Base-by-base conservation (phyloP, 1,284 basidiomycete genomes). In the Moniliella sp. region DNA sequence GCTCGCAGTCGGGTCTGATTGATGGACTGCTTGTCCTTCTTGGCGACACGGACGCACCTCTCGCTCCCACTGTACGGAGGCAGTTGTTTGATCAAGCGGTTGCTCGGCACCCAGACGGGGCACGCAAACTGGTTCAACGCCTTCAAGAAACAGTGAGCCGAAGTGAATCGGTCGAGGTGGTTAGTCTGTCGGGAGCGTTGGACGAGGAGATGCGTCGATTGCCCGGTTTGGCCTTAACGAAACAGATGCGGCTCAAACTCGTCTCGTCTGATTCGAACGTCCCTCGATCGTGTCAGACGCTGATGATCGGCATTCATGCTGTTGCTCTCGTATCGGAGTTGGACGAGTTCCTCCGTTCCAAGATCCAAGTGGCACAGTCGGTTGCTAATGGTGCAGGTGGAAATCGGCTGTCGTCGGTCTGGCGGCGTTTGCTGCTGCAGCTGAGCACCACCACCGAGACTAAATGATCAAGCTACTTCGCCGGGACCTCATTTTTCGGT, bases 1-100 rank as follows among this genome's bases (percentile, higher is more conserved):
- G 25, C 65, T 93, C 34, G 78, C n/a, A 91, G 51, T 88, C 82
- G 50, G 88, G 86, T 2, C 69, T 93, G 1, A 76, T 94, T 1
- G 83, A 91, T 44, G 75, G 75, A 2, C 61, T 97, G 21, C 21
- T 23, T n/a, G n/a, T 23, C 21, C n/a, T 23, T n/a, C n/a, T 23
- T 23, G 21, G 8, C 7, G 21, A 23, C 21, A 7, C 21, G 8
- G 21, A 23, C 21, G 21, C 21, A 23, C 7, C 8, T n/a, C 21
- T 23, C n/a, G 21, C 21, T 7, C n/a, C n/a, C n/a, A n/a, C n/a
- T n/a, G n/a, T n/a, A n/a, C n/a, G n/a, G n/a, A n/a, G n/a, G n/a
- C n/a, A n/a, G n/a, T n/a, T n/a, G n/a, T n/a, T n/a, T n/a, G n/a
- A n/a, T n/a, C n/a, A n/a, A n/a, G n/a, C n/a, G n/a, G n/a, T n/a